Conservation (phyloP, 2,329 filamentous ascomycete species). For the Dothidotthia symphoricarpi region DNA sequence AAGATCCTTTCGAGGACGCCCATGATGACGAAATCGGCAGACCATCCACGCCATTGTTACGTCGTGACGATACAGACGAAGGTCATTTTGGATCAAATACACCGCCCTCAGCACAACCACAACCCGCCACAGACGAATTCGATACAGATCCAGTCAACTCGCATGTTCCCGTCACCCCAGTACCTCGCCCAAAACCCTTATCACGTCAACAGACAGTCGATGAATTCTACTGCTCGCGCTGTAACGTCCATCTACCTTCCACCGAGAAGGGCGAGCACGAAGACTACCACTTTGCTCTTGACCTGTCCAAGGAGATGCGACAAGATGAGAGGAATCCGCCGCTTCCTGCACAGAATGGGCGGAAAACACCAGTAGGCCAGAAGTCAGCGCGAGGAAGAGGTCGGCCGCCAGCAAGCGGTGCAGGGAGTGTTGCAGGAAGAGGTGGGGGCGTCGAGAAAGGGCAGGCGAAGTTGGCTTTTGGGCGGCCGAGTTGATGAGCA, state of each 20-base stretch:
- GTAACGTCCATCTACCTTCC: constrained; percentile 59
- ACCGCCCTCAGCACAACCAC: constrained; percentile 38
- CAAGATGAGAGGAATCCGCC: constrained; percentile 27
- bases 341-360: constrained; percentile 1
- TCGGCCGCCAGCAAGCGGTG: constrained; percentile 34
- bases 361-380: constrained; percentile 10
- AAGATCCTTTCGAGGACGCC: constrained; percentile 11
- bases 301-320: constrained; percentile 64
- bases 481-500: constrained; percentile 16
- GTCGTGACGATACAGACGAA: constrained; percentile 7
- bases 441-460: constrained; percentile 41
- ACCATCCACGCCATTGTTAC: constrained; percentile 14
- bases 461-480: constrained; percentile 48
- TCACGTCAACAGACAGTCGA: constrained; percentile 27
- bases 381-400: constrained; percentile 37
- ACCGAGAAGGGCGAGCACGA: constrained; percentile 70
- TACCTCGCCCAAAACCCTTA: background rate
- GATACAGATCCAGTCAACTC: no score
- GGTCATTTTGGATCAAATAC: constrained; percentile 15
- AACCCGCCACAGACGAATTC: constrained; percentile 1
- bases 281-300: constrained; percentile 93
- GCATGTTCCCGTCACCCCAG: constrained; percentile 2
- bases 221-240: constrained; percentile 61
- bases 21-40: constrained; percentile 13
- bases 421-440: constrained; percentile 6